Conservation (phyloP, 2,329 filamentous ascomycete species). For the Xylariaceae sp. region DNA sequence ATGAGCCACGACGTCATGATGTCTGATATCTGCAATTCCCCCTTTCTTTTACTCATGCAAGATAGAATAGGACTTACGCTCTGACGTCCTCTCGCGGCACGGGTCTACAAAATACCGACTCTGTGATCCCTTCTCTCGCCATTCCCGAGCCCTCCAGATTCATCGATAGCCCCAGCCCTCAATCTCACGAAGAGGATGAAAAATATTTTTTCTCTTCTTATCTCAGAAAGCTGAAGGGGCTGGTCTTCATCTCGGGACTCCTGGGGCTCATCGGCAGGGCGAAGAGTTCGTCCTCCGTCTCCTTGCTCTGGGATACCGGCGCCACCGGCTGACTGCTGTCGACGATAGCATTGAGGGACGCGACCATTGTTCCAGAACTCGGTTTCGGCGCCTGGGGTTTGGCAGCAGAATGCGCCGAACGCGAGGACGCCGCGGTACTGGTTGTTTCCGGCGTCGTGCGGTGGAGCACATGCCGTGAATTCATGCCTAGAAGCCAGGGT, state of each 20-base stretch:
- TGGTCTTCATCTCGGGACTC: slow-evolving; percentile 82
- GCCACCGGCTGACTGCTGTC: slow-evolving; percentile 37
- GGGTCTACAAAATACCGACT: not conserved
- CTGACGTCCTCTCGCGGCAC: not conserved
- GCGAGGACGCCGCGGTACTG: slow-evolving; percentile 36
- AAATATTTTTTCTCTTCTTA: slow-evolving; percentile 5
- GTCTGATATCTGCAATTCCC: too few species aligned
- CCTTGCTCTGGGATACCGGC: slow-evolving; percentile 39
- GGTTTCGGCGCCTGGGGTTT: slow-evolving; percentile 1
- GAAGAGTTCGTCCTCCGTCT: slow-evolving; percentile 80
- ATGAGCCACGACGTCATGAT: too few species aligned
- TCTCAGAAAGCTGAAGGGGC: slow-evolving; percentile 69
- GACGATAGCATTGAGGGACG: slow-evolving; percentile 46
- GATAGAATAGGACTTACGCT: not conserved
- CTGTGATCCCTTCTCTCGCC: not conserved
- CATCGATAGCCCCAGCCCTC: slow-evolving; percentile 6
- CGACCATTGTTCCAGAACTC: slow-evolving; percentile 35
- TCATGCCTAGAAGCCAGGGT: slow-evolving; percentile 31
- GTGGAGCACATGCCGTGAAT: slow-evolving; percentile 8
- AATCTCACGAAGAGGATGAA: not conserved
- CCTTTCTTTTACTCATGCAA: too few species aligned
- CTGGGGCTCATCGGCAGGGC: slow-evolving; percentile 84
- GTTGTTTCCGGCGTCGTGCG: slow-evolving; percentile 31
- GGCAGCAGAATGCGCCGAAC: not conserved
- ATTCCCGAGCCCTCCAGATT: not conserved